Evolutionary conservation across 2,329 filamentous ascomycete species (phyloP).

Genomic region (Grosmannia huntii): DNA sequence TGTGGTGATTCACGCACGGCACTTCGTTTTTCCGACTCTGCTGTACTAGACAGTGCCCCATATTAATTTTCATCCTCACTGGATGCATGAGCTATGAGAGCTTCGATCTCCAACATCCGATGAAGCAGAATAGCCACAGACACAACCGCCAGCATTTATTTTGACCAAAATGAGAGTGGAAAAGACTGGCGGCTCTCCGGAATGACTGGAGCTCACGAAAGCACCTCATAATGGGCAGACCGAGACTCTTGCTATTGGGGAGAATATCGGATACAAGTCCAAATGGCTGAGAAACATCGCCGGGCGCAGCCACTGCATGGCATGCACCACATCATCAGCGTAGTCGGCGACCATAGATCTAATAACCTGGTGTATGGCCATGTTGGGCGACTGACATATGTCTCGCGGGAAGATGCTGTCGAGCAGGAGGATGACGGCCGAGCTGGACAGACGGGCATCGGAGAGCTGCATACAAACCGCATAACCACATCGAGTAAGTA

Average conservation of each 20-base stretch:
- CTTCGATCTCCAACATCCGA: neutral
- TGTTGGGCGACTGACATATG: conserved; percentile 35
- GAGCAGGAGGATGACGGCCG: neutral
- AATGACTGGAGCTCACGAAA: neutral
- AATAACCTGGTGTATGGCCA: conserved; percentile 40
- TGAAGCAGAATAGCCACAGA: neutral
- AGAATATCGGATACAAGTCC: neutral
- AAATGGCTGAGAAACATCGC: conserved; percentile 15
- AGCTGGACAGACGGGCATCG: neutral
- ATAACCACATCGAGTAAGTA: conserved; percentile 13
- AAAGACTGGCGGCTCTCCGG: neutral
- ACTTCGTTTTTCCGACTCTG: conserved; percentile 3
- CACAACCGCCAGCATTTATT: neutral
- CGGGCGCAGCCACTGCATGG: neutral
- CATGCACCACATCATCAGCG: neutral
- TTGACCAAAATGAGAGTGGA: neutral
- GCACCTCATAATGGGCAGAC: neutral
- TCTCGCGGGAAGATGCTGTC: conserved; percentile 14
- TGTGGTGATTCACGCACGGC: conserved; percentile 6
- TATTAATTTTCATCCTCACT: neutral
- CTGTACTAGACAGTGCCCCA: neutral
- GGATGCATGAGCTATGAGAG: neutral
- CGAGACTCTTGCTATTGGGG: neutral
- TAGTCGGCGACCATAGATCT: conserved; percentile 21
- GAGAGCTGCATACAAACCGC: conserved; percentile 9